A percentile compares a stretch with the other conserved stretches of the same genome.
These are phyloP conservation scores for Candida orba DNA, from an alignment of 805 yeast species.

Conservation along the genomic window DNA sequence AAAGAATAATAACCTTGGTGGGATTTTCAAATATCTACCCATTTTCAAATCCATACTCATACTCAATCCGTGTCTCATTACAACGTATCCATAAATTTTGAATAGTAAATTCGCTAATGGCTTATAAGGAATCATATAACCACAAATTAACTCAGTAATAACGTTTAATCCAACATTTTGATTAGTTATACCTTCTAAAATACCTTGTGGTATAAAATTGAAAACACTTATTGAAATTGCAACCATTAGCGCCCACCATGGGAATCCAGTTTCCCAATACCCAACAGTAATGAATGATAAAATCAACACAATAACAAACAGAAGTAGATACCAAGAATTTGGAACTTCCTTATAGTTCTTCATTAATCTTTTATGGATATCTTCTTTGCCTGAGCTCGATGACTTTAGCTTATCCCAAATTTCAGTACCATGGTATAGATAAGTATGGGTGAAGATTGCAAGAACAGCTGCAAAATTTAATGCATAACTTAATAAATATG, in stretches of 20 bases:
- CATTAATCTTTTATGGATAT: constrained; percentile 45
- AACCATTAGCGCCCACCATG: constrained; percentile 58
- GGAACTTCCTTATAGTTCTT: constrained; percentile 59
- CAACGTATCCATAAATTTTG: constrained; percentile 47
- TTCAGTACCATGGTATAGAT: constrained; percentile 49
- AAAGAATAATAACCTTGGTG: constrained; percentile 48
- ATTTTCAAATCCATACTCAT: constrained; percentile 45
- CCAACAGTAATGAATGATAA: constrained; percentile 28
- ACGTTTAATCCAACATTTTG: constrained; percentile 49
- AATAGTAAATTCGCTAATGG: constrained; percentile 50
- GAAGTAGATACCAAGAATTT: constrained; percentile 36
- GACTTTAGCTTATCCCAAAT: constrained; percentile 37
- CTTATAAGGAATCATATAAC: constrained; percentile 48
- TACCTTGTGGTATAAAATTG: constrained; percentile 50
- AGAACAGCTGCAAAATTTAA: constrained; percentile 56
- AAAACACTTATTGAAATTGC: constrained; percentile 45
- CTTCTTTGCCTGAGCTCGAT: constrained; percentile 36
- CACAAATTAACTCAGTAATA: constrained; percentile 51
- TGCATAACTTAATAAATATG: constrained; percentile 50
- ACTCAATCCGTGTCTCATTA: constrained; percentile 47
- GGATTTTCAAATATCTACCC: constrained; percentile 51
- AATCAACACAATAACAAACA: constrained; percentile 23
- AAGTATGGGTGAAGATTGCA: constrained; percentile 52
- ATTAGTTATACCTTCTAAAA: constrained; percentile 53
- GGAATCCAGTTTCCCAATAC: constrained; percentile 42